Base-by-base conservation (phyloP, 2,329 filamentous ascomycete species). In the Pyricularia grisea region DNA sequence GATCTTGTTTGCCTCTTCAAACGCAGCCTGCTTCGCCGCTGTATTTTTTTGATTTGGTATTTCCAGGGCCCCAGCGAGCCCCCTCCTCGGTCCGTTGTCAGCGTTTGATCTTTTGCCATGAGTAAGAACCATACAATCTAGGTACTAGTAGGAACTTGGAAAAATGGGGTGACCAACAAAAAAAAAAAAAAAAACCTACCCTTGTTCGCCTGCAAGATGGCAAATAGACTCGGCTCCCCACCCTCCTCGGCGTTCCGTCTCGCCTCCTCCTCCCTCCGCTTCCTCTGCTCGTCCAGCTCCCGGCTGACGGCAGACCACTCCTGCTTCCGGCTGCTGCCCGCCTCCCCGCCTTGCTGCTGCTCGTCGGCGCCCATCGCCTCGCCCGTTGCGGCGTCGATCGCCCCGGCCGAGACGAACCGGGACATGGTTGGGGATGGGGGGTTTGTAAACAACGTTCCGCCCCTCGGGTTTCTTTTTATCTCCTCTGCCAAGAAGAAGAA, bases 21-120 rank as follows among this genome's bases (percentile, higher is more conserved):
- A 93, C 10, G 89, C 91, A 25, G 92, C 91, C 79, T 94, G 90
- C 78, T 94, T 94, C 70, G 91, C 90, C 72, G 89, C 91, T 90
- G 69, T 55, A 17, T 55, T 25, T 12, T 25, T 17, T 27, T 28
- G n/a, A 12, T 65, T 28, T 55, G 9, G 31, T 55, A 9, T 55
- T 20, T 9, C 23, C 14, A 36, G 33, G 11, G 6, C 42, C 42
- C 42, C 20, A 9, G 33, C 33, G 33, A 12, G 33, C 33, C 33
- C 33, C 3, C 33, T 27, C 12, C 33, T 36, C 33, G 12, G 3
- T 36, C 33, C 33, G 1, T 55, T 55, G 42, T 55, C 42, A 55
- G 42, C n/a, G 4, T 2, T n/a, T 2, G 9, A 27, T 27, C 27
- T 55, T 1, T 55, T 55, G 25, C 61, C 14, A 36, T 12, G 14